Base-by-base conservation (phyloP, 2,329 filamentous ascomycete genomes). In the Aspergillus ruber region DNA sequence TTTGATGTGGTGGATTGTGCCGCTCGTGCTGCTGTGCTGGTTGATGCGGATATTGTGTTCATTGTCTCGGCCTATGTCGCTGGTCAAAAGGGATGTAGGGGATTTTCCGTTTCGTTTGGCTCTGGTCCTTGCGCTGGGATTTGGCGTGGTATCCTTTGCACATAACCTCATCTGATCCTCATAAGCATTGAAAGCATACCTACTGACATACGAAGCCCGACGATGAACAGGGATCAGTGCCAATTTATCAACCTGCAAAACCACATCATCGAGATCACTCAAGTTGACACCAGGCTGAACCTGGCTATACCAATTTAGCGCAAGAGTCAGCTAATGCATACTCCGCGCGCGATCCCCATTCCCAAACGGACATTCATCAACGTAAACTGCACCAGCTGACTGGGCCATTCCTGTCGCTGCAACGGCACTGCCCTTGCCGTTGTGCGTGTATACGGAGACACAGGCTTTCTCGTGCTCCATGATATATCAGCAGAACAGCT, bases 41-140 rank as follows among this genome's bases (percentile, higher is more conserved):
- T 97, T 98, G 79, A 97, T 90, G 50, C 91, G 87, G 65, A 97
- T 97, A 64, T 97, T 86, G 50, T 91, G 91, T 72, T 97, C 90
- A 79, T 97, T 97, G n/a, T 85, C 95, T 49, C 90, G 83, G 43
- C 91, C 91, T 55, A 97, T 95, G 63, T 97, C 91, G 62, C 86
- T 79, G 4, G 91, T 97, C 91, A 59, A 97, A 80, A 10, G 91
- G 91, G 43, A 97, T 84, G 65, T 97, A 97, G 0, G 91, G 91
- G 35, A 96, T 79, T 58, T 87, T 74, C 91, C 91, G 97, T 36
- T 20, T 20, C 8, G 23, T 20, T 20, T 25, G 23, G 23, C 23
- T 25, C 6, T 9, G 25, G 25, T 7, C 25, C 25, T 6, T 27
- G 25, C 8, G 25, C 6, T 27, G 2, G 7, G 8, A 2, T 2